phyloP scores from a whole-genome alignment of 768 basidiomycete genomes.

The Tylopilus sp. region DNA sequence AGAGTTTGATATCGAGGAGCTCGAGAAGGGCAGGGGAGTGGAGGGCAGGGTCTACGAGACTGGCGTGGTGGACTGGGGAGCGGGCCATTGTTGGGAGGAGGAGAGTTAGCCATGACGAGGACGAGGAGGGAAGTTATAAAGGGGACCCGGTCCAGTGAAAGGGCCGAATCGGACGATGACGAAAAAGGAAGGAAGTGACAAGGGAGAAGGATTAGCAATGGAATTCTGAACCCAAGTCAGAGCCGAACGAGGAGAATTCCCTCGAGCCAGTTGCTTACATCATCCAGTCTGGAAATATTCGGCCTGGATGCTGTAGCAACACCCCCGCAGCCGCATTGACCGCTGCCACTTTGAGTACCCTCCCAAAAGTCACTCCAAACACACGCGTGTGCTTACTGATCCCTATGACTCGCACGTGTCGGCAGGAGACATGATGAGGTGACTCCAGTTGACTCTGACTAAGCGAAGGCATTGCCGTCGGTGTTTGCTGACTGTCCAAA shows the following conservation, averaged over 20 bases:
- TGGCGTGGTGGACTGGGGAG: constrained; percentile 43
- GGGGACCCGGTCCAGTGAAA: constrained; percentile 24
- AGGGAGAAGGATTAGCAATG: constrained; percentile 28
- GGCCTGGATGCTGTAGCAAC: background rate
- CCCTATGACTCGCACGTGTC: background rate
- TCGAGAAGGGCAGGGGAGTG: constrained; percentile 68
- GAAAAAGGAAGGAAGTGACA: constrained; percentile 25
- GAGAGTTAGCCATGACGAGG: constrained; percentile 10
- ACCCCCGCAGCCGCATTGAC: background rate
- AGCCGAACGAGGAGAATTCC: constrained; percentile 8
- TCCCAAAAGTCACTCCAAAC: background rate
- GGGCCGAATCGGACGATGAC: constrained; percentile 35
- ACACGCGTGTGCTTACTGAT: background rate
- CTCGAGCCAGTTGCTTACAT: constrained; percentile 11
- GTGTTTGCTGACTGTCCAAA: constrained; percentile 3
- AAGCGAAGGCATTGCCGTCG: constrained; percentile 12
- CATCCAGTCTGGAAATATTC: background rate
- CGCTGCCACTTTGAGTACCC: too few species aligned
- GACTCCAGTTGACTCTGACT: constrained; percentile 12
- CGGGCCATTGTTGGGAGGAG: constrained; percentile 12
- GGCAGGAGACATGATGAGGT: background rate
- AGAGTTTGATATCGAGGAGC: constrained; percentile 63
- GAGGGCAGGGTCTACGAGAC: constrained; percentile 57
- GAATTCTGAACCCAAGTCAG: constrained; percentile 19
- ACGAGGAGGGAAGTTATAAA: constrained; percentile 29